Conservation (phyloP, 139 green algal genomes). For the Coelastrella sp. region DNA sequence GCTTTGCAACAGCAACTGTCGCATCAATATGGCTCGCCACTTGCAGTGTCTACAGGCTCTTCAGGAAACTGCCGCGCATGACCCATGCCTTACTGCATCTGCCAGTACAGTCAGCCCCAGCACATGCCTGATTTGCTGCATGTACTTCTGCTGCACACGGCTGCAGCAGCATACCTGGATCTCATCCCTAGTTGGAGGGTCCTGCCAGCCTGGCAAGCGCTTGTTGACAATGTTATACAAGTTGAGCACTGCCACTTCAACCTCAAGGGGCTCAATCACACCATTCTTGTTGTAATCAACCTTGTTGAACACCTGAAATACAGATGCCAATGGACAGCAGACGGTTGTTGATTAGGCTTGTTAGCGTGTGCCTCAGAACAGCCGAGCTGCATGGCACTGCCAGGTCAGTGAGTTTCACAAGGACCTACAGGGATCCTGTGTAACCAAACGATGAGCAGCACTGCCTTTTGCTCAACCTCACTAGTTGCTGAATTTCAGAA, state of each 20-base stretch:
- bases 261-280: conserved; percentile 49
- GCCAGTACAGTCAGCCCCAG: too few relatives aligned
- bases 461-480: too few relatives aligned
- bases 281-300: conserved; percentile 51
- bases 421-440: not conserved
- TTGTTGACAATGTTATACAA: conserved; percentile 54
- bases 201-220: conserved; percentile 45
- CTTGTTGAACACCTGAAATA: conserved; percentile 44
- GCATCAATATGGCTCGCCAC: too few relatives aligned
- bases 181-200: conserved; percentile 43
- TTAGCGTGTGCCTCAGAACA: not conserved
- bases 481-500: too few relatives aligned
- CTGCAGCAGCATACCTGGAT: conserved; percentile 34
- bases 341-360: not conserved
- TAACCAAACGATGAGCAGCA: too few relatives aligned
- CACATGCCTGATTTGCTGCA: not conserved
- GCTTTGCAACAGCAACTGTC: too few relatives aligned
- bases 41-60: too few relatives aligned
- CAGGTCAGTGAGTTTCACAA: not conserved
- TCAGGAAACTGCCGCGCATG: too few relatives aligned
- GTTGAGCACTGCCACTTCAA: conserved; percentile 47
- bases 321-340: not conserved
- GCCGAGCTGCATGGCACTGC: not conserved
- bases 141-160: not conserved
- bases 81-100: too few relatives aligned